Evolutionary conservation across 768 basidiomycete species (phyloP).

Genomic region (Pulveroboletus sp.): DNA sequence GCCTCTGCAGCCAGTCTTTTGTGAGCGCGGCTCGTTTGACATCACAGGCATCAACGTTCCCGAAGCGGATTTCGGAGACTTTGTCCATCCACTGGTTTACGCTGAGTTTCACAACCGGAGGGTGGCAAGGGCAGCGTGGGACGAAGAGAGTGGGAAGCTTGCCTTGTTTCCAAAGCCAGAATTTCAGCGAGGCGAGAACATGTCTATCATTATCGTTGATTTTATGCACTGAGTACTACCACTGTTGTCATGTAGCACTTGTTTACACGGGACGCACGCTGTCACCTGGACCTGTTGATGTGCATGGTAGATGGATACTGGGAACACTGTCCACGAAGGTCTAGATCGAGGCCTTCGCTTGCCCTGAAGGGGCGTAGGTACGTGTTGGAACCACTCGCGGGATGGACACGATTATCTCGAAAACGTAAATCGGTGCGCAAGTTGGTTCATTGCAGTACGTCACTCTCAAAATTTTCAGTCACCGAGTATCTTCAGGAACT

Average conservation of each 20-base stretch:
- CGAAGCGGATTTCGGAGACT: conserved; percentile 1
- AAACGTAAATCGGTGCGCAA: too few species aligned
- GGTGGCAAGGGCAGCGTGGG: conserved; percentile 10
- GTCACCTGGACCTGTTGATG: not conserved
- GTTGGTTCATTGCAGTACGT: too few species aligned
- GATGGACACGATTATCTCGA: too few species aligned
- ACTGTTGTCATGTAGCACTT: not conserved
- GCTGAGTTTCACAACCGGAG: not conserved
- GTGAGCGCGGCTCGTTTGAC: conserved; percentile 3
- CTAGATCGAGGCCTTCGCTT: too few species aligned
- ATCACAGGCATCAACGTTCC: conserved; percentile 1
- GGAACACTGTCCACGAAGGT: too few species aligned
- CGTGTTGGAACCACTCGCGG: too few species aligned
- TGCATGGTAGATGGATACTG: too few species aligned
- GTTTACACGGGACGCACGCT: not conserved
- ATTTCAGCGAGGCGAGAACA: not conserved
- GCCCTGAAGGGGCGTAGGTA: too few species aligned
- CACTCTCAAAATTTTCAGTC: too few species aligned
- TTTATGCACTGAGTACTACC: not conserved
- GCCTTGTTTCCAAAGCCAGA: conserved; percentile 4
- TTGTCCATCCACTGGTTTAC: not conserved
- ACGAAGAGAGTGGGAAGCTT: conserved; percentile 14
- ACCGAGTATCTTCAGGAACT: too few species aligned
- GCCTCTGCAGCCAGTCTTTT: conserved; percentile 4
- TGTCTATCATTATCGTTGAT: conserved; percentile 1